Evolutionary conservation across 257 asterid genomes (phyloP).

Genomic region (Solanum chilense): DNA sequence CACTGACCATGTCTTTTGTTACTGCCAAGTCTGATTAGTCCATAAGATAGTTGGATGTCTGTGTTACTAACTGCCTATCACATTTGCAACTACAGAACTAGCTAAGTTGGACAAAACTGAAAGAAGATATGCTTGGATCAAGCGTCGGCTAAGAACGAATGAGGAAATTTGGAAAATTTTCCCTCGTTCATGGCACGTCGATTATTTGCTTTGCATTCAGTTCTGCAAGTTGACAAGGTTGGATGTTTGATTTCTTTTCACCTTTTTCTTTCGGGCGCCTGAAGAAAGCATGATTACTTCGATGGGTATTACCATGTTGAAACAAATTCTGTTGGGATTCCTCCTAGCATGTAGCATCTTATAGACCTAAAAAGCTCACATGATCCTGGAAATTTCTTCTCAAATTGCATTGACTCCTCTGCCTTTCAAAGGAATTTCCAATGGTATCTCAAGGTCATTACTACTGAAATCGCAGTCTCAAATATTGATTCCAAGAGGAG

Average conservation of each 20-base stretch:
- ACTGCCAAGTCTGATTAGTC: neutral
- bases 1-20: neutral
- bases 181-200: slow-evolving; percentile 88
- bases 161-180: slow-evolving; percentile 95
- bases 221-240: slow-evolving; percentile 98
- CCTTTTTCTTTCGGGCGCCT: neutral
- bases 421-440: neutral
- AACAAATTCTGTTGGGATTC: neutral
- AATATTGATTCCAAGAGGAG: neutral
- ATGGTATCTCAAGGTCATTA: neutral
- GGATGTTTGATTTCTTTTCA: slow-evolving; percentile 6
- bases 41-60: slow-evolving; percentile 5
- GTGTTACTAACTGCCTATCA: slow-evolving; percentile 5
- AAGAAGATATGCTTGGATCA: slow-evolving; percentile 96
- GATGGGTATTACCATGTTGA: neutral
- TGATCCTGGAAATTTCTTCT: neutral
- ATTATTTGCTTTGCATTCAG: slow-evolving; percentile 92
- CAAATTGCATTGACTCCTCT: neutral
- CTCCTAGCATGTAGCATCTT: neutral
- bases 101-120: slow-evolving; percentile 94
- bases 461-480: neutral
- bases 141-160: slow-evolving; percentile 83
- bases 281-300: neutral
- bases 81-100: slow-evolving; percentile 39
- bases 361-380: neutral